A percentile compares a stretch with the other conserved stretches of the same genome.
Conservation (phyloP, 1,139 yeast genomes). For the Protomyces inouyei region DNA sequence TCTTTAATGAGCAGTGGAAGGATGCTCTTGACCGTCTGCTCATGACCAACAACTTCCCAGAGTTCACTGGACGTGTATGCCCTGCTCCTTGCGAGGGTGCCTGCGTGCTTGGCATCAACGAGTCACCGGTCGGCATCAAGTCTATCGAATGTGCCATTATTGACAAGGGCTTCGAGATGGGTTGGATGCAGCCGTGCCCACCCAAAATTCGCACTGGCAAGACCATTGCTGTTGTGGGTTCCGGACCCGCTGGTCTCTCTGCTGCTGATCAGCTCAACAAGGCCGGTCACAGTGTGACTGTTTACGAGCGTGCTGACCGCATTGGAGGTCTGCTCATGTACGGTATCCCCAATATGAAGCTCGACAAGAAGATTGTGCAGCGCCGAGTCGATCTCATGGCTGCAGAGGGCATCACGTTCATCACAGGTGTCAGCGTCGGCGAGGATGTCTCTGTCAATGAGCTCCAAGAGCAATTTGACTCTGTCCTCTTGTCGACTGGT, state of each 20-base stretch:
- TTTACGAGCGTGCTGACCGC: slow-evolving; percentile 89
- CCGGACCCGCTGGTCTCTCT: slow-evolving; percentile 96
- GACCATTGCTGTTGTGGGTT: slow-evolving; percentile 80
- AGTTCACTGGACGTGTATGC: slow-evolving; percentile 95
- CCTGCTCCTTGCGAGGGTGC: slow-evolving; percentile 99
- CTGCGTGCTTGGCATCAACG: slow-evolving; percentile 89
- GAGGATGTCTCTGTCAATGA: slow-evolving; percentile 62
- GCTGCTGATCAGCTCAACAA: slow-evolving; percentile 94
- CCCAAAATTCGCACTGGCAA: slow-evolving; percentile 80
- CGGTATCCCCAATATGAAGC: slow-evolving; percentile 98
- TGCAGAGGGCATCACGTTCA: slow-evolving; percentile 82
- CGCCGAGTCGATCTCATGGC: slow-evolving; percentile 86
- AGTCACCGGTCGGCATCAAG: slow-evolving; percentile 94
- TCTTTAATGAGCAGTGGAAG: slow-evolving; percentile 90
- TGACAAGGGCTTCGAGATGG: slow-evolving; percentile 92
- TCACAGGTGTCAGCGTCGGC: slow-evolving; percentile 74
- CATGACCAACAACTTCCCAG: slow-evolving; percentile 98
- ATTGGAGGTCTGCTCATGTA: slow-evolving; percentile 97
- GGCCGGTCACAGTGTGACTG: slow-evolving; percentile 89
- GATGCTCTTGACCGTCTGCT: slow-evolving; percentile 86
- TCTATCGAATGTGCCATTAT: slow-evolving; percentile 94
- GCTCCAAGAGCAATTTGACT: slow-evolving; percentile 62
- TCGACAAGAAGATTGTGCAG: slow-evolving; percentile 86
- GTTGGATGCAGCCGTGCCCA: slow-evolving; percentile 86
- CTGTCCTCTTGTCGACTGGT: slow-evolving; percentile 90